These are phyloP conservation scores for Meyerozyma guilliermondii DNA, from an alignment of 1,139 yeast genomes.

Conservation along the genomic window DNA sequence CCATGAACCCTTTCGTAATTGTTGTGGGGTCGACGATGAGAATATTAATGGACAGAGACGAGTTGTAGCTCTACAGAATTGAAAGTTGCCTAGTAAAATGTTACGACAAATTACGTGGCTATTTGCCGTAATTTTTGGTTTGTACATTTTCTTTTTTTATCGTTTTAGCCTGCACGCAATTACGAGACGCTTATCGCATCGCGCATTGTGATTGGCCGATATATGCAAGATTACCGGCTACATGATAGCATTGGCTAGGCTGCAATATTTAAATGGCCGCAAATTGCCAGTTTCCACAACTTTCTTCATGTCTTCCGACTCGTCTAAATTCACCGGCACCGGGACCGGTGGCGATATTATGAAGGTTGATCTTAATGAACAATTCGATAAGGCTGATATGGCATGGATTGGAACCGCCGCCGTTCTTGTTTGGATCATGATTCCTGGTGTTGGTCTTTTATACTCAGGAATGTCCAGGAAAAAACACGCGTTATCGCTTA, in stretches of 20 bases:
- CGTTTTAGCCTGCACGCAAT: not conserved
- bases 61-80: too few species aligned
- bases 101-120: too few species aligned
- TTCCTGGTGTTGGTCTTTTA: constrained; percentile 87
- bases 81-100: too few species aligned
- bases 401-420: constrained; percentile 81
- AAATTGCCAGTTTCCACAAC: not conserved
- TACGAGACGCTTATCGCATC: not conserved
- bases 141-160: too few species aligned
- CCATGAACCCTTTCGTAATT: too few species aligned
- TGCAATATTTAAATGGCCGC: not conserved
- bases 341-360: constrained; percentile 81
- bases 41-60: too few species aligned
- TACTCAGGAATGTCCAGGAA: constrained; percentile 91
- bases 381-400: constrained; percentile 74
- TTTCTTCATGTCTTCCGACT: constrained; percentile 4
- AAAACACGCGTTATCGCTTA: constrained; percentile 81
- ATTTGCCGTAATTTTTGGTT: too few species aligned
- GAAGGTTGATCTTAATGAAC: constrained; percentile 66
- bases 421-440: constrained; percentile 86
- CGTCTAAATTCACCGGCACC: constrained; percentile 39
- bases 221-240: not conserved
- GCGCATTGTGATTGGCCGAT: constrained; percentile 7
- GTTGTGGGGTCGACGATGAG: too few species aligned
- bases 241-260: not conserved